A percentile compares a stretch with the other conserved stretches of the same genome.
Conservation (phyloP, 345 rosid species). For the Aethionema arabicum region DNA sequence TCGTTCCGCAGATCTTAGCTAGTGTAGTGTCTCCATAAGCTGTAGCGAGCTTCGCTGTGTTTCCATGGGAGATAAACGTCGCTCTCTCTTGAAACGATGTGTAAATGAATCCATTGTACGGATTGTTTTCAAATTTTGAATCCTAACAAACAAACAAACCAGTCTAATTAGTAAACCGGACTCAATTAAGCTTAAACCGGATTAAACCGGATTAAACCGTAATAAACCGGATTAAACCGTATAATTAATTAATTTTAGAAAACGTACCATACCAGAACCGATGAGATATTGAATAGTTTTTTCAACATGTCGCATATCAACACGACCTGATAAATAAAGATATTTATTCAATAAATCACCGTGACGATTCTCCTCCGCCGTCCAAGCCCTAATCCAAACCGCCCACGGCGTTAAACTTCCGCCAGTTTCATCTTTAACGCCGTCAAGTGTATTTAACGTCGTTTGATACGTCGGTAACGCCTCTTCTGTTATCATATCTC, state of each 20-base stretch:
- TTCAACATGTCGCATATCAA: slow-evolving; percentile 53
- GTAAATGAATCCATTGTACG: slow-evolving; percentile 51
- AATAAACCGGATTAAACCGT: background rate
- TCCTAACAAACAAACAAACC: slow-evolving; percentile 35
- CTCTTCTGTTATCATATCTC: slow-evolving; percentile 64
- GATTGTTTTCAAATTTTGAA: slow-evolving; percentile 46
- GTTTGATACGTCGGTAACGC: slow-evolving; percentile 78
- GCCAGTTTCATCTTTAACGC: slow-evolving; percentile 30
- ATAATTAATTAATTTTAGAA: background rate
- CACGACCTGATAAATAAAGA: slow-evolving; percentile 54
- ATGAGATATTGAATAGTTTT: slow-evolving; percentile 45
- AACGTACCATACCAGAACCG: slow-evolving; percentile 36
- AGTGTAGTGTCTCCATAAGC: slow-evolving; percentile 41
- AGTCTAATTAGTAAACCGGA: no score
- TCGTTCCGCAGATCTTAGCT: slow-evolving; percentile 50
- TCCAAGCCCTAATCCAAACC: slow-evolving; percentile 55
- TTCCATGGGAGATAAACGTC: slow-evolving; percentile 56
- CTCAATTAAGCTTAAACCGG: background rate
- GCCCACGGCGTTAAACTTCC: slow-evolving; percentile 47
- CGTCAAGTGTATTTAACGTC: slow-evolving; percentile 62
- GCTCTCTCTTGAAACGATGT: slow-evolving; percentile 61
- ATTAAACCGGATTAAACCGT: background rate
- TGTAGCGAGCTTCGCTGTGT: slow-evolving; percentile 42
- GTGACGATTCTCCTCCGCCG: slow-evolving; percentile 55
- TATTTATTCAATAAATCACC: slow-evolving; percentile 57